Percentiles rank a stretch among this genome's conserved stretches.
Evolutionary conservation across 352 stramenopile species (phyloP).

Genomic region (Globisporangium cylindrosporum): DNA sequence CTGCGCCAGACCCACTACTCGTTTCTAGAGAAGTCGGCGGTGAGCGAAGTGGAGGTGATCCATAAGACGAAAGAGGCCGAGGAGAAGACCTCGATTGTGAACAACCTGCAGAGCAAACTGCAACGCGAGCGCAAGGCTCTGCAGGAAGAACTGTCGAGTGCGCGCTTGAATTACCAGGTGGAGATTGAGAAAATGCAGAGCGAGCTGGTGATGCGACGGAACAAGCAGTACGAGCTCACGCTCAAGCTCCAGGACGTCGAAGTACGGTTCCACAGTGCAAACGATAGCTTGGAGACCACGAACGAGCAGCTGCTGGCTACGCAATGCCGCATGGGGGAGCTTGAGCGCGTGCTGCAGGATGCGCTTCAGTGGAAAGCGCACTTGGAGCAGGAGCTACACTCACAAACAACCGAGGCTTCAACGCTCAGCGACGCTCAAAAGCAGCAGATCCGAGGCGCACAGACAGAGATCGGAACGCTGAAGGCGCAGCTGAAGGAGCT

Average conservation of each 20-base stretch:
- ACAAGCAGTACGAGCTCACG: slow-evolving; percentile 81
- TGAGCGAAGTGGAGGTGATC: slow-evolving; percentile 49
- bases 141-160: slow-evolving; percentile 42
- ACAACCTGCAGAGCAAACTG: slow-evolving; percentile 47
- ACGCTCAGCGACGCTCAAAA: slow-evolving; percentile 5
- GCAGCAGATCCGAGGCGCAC: slow-evolving; percentile 13
- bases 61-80: slow-evolving; percentile 45
- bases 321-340: slow-evolving; percentile 53
- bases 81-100: slow-evolving; percentile 32
- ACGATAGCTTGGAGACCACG: slow-evolving; percentile 33
- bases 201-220: slow-evolving; percentile 67
- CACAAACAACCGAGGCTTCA: slow-evolving; percentile 8
- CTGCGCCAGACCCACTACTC: slow-evolving; percentile 32
- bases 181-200: slow-evolving; percentile 64
- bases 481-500: slow-evolving; percentile 44
- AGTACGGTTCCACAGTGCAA: slow-evolving; percentile 38
- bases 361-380: slow-evolving; percentile 46
- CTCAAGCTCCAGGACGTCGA: slow-evolving; percentile 63
- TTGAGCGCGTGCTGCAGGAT: slow-evolving; percentile 56
- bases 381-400: slow-evolving; percentile 37
- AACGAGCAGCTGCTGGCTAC: slow-evolving; percentile 47
- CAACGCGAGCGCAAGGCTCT: slow-evolving; percentile 43
- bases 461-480: slow-evolving; percentile 35
- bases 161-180: slow-evolving; percentile 48
- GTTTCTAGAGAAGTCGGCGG: slow-evolving; percentile 23